Evolutionary conservation across 352 stramenopile genomes (phyloP).

Genomic region (Phytophthora hybrid): DNA sequence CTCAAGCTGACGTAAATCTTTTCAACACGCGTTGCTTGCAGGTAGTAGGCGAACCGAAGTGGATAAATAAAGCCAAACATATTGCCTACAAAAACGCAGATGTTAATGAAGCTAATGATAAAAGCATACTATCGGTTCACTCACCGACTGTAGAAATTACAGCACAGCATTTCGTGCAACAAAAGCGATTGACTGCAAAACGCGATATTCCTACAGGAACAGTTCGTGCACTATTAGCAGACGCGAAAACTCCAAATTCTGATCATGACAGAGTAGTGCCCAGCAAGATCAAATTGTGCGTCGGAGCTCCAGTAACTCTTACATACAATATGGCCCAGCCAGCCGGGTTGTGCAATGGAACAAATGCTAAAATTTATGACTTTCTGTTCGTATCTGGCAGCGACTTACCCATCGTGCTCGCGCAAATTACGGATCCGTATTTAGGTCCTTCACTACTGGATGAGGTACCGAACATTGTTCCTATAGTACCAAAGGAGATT

Average conservation of each 20-base stretch:
- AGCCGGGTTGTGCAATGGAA: neutral
- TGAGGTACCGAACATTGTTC: too few relatives aligned
- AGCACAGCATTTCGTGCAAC: neutral
- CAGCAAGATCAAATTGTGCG: neutral
- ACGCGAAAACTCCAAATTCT: neutral
- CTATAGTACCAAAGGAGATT: too few relatives aligned
- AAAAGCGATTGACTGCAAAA: neutral
- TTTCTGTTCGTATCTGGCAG: neutral
- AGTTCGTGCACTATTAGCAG: neutral
- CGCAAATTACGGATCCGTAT: neutral
- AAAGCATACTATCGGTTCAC: neutral
- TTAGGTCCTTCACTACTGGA: neutral
- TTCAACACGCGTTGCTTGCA: neutral
- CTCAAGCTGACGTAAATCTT: neutral
- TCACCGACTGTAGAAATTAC: neutral
- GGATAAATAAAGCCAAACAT: neutral
- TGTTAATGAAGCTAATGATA: neutral
- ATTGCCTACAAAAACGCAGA: neutral
- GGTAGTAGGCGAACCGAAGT: neutral
- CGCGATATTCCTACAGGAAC: neutral
- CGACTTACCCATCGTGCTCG: neutral
- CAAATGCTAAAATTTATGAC: neutral
- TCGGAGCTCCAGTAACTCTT: neutral
- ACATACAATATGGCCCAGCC: neutral
- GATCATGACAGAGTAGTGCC: neutral